These are phyloP conservation scores for Dictyostelium capitatum DNA, from an alignment of 78 protist genomes.

Conservation along the genomic window DNA sequence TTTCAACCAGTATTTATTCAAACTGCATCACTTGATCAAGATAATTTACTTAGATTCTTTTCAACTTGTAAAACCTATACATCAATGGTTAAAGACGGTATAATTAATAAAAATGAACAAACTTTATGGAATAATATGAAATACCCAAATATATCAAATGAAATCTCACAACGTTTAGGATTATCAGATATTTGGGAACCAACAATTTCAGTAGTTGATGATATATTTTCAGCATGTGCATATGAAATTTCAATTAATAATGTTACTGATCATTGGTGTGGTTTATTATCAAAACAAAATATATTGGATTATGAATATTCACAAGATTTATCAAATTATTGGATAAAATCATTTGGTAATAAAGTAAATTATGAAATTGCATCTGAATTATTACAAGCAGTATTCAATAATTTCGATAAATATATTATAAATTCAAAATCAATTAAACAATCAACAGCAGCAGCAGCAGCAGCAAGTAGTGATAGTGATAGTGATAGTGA, in stretches of 20 bases:
- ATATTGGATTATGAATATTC: constrained; percentile 48
- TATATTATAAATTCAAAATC: not conserved
- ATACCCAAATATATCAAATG: constrained; percentile 12
- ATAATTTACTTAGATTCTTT: constrained; percentile 54
- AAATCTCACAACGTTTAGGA: constrained; percentile 23
- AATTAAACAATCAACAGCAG: no score
- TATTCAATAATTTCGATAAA: not conserved
- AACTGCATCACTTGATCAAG: constrained; percentile 13
- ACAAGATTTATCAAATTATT: constrained; percentile 38
- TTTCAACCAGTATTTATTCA: constrained; percentile 39
- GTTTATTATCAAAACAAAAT: constrained; percentile 2
- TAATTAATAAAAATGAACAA: constrained; percentile 17
- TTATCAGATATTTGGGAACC: constrained; percentile 34
- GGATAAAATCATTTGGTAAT: constrained; percentile 60
- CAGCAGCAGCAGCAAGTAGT: no score
- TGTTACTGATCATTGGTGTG: constrained; percentile 43
- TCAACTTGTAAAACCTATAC: constrained; percentile 13
- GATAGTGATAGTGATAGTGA: not conserved
- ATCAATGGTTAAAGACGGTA: not conserved
- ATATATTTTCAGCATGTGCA: constrained; percentile 38
- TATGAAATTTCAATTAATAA: constrained; percentile 40
- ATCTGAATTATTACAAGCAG: constrained; percentile 8
- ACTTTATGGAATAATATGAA: not conserved
- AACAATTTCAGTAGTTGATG: not conserved
- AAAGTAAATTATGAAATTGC: constrained; percentile 29